Percentiles rank a stretch among this genome's conserved stretches.
Evolutionary conservation across 164 flowering plant species (phyloP).

Genomic region (Euptelea pleiosperma): DNA sequence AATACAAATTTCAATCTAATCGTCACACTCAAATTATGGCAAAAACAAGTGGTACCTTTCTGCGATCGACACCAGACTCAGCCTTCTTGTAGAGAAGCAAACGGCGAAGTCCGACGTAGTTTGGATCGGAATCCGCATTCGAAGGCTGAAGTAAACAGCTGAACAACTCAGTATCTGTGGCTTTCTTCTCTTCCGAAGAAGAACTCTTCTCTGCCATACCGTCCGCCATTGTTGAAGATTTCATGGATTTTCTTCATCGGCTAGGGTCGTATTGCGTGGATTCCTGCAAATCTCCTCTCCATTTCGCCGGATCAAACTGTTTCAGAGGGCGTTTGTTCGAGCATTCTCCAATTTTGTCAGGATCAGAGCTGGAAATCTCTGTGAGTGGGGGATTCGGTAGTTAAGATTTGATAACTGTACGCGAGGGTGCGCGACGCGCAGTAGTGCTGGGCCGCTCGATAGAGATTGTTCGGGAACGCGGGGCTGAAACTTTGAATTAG

Average conservation of each 20-base stretch:
- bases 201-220: slow-evolving; percentile 18
- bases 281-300: background rate
- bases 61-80: slow-evolving; percentile 44
- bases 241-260: slow-evolving; percentile 6
- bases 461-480: too few species aligned
- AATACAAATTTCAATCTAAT: too few species aligned
- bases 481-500: too few species aligned
- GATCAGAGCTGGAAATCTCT: too few species aligned
- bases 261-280: background rate
- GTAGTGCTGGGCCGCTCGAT: too few species aligned
- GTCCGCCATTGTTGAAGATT: slow-evolving; percentile 43
- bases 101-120: slow-evolving; percentile 81
- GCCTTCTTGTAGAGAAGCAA: slow-evolving; percentile 78
- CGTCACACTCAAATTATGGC: too few species aligned
- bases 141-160: slow-evolving; percentile 86
- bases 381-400: too few species aligned
- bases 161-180: slow-evolving; percentile 60
- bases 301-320: background rate
- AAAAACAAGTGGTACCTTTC: slow-evolving; percentile 42
- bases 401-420: too few species aligned
- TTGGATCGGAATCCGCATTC: slow-evolving; percentile 52
- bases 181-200: slow-evolving; percentile 16
- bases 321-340: too few species aligned
- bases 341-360: too few species aligned
- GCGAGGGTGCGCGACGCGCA: too few species aligned